Percentiles rank a stretch among this genome's conserved stretches.
These are phyloP conservation scores for Boletus austroedulis DNA, from an alignment of 1,284 basidiomycete genomes.

Conservation along the genomic window DNA sequence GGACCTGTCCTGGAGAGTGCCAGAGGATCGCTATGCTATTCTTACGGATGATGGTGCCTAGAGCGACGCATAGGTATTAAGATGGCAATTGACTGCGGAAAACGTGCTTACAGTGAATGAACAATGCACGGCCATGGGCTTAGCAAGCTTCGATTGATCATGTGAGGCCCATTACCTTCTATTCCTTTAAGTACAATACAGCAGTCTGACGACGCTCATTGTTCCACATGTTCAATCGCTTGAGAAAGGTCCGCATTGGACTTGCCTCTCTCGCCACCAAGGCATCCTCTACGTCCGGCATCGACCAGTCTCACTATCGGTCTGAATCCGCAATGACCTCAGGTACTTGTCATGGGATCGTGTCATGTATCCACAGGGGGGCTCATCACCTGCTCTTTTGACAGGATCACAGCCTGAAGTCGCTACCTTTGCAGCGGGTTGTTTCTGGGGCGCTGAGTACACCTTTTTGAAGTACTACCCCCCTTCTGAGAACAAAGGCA, in stretches of 20 bases:
- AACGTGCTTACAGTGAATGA: neutral
- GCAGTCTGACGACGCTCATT: neutral
- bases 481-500: slow-evolving; percentile 60
- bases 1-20: no score
- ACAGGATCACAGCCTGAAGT: slow-evolving; percentile 44
- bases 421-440: slow-evolving; percentile 80
- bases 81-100: neutral
- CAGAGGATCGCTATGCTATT: neutral
- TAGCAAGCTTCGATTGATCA: neutral
- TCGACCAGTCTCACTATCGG: slow-evolving; percentile 31
- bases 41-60: neutral
- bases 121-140: neutral
- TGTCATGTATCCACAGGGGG: neutral
- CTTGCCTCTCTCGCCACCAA: slow-evolving; percentile 23
- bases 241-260: slow-evolving; percentile 23
- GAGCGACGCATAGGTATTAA: neutral
- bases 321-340: slow-evolving; percentile 29
- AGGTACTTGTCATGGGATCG: slow-evolving; percentile 12
- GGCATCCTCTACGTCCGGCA: slow-evolving; percentile 9
- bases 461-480: slow-evolving; percentile 83
- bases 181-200: neutral
- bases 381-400: neutral
- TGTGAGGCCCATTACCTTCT: neutral
- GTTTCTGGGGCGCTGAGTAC: slow-evolving; percentile 85
- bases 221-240: slow-evolving; percentile 19